Evolutionary conservation across 768 basidiomycete genomes (phyloP), one percentile per base, ranked within the genome.

Genomic region (Mrakia hoshinonis): DNA sequence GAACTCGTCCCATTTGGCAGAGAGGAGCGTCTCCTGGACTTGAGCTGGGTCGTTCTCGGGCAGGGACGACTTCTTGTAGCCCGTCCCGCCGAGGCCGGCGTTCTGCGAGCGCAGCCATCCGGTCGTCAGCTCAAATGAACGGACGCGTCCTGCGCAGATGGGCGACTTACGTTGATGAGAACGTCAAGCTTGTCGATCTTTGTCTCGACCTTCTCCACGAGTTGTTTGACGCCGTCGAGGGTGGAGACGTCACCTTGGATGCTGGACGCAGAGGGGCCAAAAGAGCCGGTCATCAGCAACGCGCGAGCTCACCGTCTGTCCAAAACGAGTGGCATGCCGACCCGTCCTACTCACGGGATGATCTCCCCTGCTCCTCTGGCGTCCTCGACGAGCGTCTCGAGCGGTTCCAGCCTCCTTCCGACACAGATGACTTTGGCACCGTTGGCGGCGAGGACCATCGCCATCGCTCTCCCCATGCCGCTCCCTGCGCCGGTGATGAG

Each of bases 161-260:
- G 24, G 15, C 26, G 6, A 31, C 54, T 29, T 18, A 18, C 54
- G 54, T 58, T 58, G 54, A 58, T 58, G 4, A 58, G 15, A 15
- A 29, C 24, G 29, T 58, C 54, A 2, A 58, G 26, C 3, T 29
- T 31, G 18, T 34, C 54, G 2, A 26, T 58, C 29, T 58, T 58
- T 31, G 24, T 26, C 6, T 5, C 54, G 29, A 34, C 31, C 26
- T 15, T 10, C 26, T 58, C 29, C 3, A 34, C 54, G 26, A 26
- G 29, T 3, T 6, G 24, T 31, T 31, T 58, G 54, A 58, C 26
- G 10, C 26, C 54, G 10, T 58, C 29, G 6, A 58, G 29, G 29
- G 54, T 2, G 26, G 54, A 58, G 54, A 58, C 18, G 29, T 58
- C 54, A 9, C 54, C 54, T 58, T 58, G 54, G 54, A 58, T 58